Evolutionary conservation across 768 basidiomycete species (phyloP), one percentile per base, ranked within the genome.

Genomic region (Lactarius pseudohatsudake): DNA sequence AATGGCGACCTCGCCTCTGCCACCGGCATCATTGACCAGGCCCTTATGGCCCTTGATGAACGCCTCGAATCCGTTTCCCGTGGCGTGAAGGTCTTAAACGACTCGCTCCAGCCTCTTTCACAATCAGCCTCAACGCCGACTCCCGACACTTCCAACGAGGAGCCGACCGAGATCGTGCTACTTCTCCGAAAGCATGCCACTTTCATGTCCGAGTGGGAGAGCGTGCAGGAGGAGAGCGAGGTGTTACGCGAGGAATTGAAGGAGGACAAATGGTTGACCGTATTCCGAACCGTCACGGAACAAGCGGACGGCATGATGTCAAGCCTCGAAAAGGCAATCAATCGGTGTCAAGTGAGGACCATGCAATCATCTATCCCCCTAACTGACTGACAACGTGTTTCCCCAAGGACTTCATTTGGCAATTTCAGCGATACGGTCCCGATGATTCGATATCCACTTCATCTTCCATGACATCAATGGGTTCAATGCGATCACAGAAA

Each of bases 271-370:
- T 97, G 94, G 93, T 82, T 98, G 72, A 91, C 90, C 13, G 92
- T 98, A 26, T 98, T 98, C 77, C 85, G 95, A 70, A 96, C 92
- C 6, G 92, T 94, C 64, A 88, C 93, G 53, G 90, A 95, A 73
- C 96, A 98, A 76, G 96, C 96, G 53, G 93, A 95, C 75, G 94
- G 93, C 30, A 97, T 98, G 96, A 96, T 98, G 94, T 86, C 86
- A 34, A 92, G 92, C 73, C 78, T 99, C 71, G 93, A 98, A 79
- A 98, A 96, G 76, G 94, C 92, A 10, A 87, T 96, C 54, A 88
- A 87, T 72, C 86, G 91, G 70, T 96, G 94, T 80, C 90, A 92
- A 81, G 94, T 93, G 72, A 69, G 87, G 11, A 70, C 43, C 4
- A 73, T 15, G 34, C 32, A 13, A 36, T 57, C 63, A 32, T 40